phyloP scores from a whole-genome alignment of 2,329 filamentous ascomycete species.

The Tolypocladium inflatum region DNA sequence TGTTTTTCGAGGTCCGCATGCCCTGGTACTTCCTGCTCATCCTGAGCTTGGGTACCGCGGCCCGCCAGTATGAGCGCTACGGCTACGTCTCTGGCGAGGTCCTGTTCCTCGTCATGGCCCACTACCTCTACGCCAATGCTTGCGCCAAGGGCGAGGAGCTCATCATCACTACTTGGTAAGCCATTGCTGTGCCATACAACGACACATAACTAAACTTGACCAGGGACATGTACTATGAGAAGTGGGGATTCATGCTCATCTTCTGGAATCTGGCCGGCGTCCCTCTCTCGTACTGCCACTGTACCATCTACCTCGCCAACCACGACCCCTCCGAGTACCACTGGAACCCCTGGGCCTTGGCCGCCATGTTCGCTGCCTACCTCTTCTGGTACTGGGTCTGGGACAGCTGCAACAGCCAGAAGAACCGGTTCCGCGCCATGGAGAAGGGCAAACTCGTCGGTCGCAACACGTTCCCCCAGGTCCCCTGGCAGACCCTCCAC shows the following conservation, averaged over 20 bases:
- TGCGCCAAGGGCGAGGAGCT: slow-evolving; percentile 88
- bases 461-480: slow-evolving; percentile 77
- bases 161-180: slow-evolving; percentile 70
- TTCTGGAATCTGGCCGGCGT: slow-evolving; percentile 96
- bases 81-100: slow-evolving; percentile 84
- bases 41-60: slow-evolving; percentile 64
- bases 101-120: slow-evolving; percentile 74
- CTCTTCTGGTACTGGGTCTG: slow-evolving; percentile 83
- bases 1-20: slow-evolving; percentile 90
- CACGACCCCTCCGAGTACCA: slow-evolving; percentile 69
- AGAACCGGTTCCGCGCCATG: slow-evolving; percentile 80
- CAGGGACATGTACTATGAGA: slow-evolving; percentile 90
- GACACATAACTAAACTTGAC: background rate
- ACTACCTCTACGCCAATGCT: slow-evolving; percentile 86
- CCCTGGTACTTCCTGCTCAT: slow-evolving; percentile 89
- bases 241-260: slow-evolving; percentile 95
- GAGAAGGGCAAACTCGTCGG: slow-evolving; percentile 62
- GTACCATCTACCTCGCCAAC: slow-evolving; percentile 80
- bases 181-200: too few relatives aligned
- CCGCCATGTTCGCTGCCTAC: slow-evolving; percentile 58
- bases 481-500: slow-evolving; percentile 77
- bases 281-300: slow-evolving; percentile 86
- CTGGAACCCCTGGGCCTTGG: slow-evolving; percentile 63
- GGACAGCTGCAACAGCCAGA: slow-evolving; percentile 88
- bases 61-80: slow-evolving; percentile 74